Evolutionary conservation across 2,329 filamentous ascomycete species (phyloP), one percentile per base, ranked within the genome.

Genomic region (Gyromitra esculenta): DNA sequence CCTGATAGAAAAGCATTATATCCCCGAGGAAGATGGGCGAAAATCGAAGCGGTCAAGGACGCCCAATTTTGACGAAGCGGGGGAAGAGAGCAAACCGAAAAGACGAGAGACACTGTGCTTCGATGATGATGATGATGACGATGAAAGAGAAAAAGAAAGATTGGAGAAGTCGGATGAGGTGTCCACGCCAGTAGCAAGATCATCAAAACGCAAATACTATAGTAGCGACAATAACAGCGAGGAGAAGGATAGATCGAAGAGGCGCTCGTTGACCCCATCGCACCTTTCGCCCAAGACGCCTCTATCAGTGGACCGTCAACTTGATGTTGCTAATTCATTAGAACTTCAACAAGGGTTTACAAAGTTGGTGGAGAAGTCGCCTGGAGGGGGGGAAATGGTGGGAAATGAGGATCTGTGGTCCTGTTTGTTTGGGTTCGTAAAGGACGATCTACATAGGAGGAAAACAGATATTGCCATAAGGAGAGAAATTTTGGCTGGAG

Each of bases 311-410:
- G 88, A 92, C 81, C 84, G 87, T 77, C 86, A 87, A 18, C 85
- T 98, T 13, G 94, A 97, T 78, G 90, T 88, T 13, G 94, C 94
- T 1, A 97, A 98, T 82, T 93, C 93, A 2, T 85, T 92, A 59
- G 93, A 97, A 83, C 83, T 97, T 80, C 89, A 97, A 83, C 88
- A 91, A 77, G 91, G 91, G 5, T 83, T 96, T 45, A 87, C 88
- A 0, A 90, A 88, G 79, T 83, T 97, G 73, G 89, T 97, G 84
- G 88, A 87, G 50, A 91, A 90, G 79, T 89, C 90, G 35, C 88
- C 88, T 71, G 87, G 88, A 1, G 91, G 91, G 0, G 95, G 95
- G 0, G 96, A 98, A 83, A 85, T 92, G 73, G 92, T 98, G 1
- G 87, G 89, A 57, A 88, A 91, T 78, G 88, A 89, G 11, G 95